Evolutionary conservation across 176 grass and related monocot species (phyloP).

Genomic region (Tillandsia leiboldiana): DNA sequence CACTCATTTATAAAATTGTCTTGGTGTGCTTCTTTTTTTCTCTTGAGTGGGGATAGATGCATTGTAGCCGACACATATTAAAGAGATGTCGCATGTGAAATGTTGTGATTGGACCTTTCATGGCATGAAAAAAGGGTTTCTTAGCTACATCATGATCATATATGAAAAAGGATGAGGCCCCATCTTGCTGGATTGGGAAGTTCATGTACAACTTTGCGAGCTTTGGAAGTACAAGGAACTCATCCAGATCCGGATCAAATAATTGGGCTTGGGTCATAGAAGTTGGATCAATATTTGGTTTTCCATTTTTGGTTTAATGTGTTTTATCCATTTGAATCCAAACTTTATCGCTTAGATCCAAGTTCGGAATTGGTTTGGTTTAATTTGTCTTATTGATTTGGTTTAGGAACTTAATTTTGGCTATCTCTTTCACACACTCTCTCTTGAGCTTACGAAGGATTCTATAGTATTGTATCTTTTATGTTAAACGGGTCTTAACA

Average conservation of each 20-base stretch:
- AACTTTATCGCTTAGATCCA: background rate
- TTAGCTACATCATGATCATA: constrained; percentile 4
- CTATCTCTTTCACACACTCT: no score
- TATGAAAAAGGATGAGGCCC: background rate
- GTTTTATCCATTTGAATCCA: background rate
- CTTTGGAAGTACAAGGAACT: no score
- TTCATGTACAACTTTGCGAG: background rate
- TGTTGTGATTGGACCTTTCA: constrained; percentile 29
- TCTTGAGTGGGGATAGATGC: background rate
- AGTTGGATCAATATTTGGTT: no score
- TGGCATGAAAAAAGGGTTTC: constrained; percentile 1
- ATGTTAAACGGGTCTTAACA: no score
- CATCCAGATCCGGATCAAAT: no score
- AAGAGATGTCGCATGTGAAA: constrained; percentile 13
- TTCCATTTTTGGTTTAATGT: no score
- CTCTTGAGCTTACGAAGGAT: no score
- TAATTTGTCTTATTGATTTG: no score
- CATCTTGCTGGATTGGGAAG: background rate
- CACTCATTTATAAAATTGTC: background rate
- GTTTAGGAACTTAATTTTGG: no score
- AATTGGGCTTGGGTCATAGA: no score
- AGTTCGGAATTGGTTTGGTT: no score
- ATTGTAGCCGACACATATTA: background rate
- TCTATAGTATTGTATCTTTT: no score
- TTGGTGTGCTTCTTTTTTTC: background rate